phyloP scores from a whole-genome alignment of 2,329 filamentous ascomycete genomes.

The Verticillium isaacii region DNA sequence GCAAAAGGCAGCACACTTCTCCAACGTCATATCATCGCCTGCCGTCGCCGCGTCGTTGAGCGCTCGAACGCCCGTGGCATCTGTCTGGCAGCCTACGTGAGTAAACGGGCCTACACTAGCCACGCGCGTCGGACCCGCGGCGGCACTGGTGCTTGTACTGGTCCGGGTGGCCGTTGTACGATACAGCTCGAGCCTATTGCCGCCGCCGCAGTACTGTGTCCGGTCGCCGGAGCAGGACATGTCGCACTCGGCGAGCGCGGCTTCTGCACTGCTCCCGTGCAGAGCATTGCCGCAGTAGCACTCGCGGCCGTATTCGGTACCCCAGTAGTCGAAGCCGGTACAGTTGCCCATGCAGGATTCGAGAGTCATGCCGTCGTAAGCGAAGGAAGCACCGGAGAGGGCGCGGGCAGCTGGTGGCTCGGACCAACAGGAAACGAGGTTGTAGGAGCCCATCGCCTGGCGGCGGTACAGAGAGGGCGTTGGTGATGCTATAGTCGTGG shows the following conservation, averaged over 20 bases:
- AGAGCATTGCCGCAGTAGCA: slow-evolving; percentile 43
- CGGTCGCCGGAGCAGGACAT: slow-evolving; percentile 35
- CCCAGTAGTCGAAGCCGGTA: slow-evolving; percentile 41
- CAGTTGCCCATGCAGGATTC: slow-evolving; percentile 42
- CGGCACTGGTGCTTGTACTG: slow-evolving; percentile 13
- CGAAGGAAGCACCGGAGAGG: slow-evolving; percentile 31
- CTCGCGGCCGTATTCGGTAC: slow-evolving; percentile 47
- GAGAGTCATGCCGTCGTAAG: slow-evolving; percentile 44
- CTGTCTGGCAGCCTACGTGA: slow-evolving; percentile 34
- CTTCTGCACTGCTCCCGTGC: slow-evolving; percentile 18
- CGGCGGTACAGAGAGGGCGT: slow-evolving; percentile 29
- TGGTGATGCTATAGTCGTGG: slow-evolving; percentile 19
- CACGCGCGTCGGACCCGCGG: slow-evolving; percentile 28
- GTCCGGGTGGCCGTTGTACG: slow-evolving; percentile 31
- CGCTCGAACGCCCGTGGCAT: slow-evolving; percentile 29
- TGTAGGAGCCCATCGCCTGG: slow-evolving; percentile 36
- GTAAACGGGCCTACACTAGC: slow-evolving; percentile 25
- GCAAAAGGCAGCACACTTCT: slow-evolving; percentile 30
- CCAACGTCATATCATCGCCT: slow-evolving; percentile 31
- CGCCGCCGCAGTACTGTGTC: slow-evolving; percentile 36
- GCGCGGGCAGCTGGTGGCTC: slow-evolving; percentile 40
- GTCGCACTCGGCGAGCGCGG: slow-evolving; percentile 26
- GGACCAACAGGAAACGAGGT: slow-evolving; percentile 42
- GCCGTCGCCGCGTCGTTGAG: slow-evolving; percentile 25
- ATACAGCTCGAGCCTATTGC: slow-evolving; percentile 38